phyloP scores from a whole-genome alignment of 2,329 filamentous ascomycete species.

The Fusarium tanahbumbuense region DNA sequence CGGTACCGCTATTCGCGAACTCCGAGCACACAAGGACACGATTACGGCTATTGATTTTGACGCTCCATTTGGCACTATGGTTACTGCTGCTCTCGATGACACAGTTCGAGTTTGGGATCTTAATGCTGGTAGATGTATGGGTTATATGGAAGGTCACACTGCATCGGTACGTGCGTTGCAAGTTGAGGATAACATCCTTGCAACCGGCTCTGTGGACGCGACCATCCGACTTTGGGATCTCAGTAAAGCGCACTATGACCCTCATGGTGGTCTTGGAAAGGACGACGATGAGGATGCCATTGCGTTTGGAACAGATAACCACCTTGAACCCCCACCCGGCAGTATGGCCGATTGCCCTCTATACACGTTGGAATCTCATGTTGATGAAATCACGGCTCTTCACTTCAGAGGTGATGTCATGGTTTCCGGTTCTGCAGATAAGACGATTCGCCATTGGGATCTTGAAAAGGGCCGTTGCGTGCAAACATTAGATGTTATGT shows the following conservation, averaged over 20 bases:
- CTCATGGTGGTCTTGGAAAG: constrained; percentile 71
- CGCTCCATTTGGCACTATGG: constrained; percentile 94
- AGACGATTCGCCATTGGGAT: constrained; percentile 98
- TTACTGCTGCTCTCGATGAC: constrained; percentile 92
- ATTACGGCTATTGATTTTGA: constrained; percentile 96
- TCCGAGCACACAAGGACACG: constrained; percentile 87
- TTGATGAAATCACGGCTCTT: constrained; percentile 93
- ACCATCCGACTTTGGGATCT: constrained; percentile 96
- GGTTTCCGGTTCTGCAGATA: constrained; percentile 95
- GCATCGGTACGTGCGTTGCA: constrained; percentile 93
- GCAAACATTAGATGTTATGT: constrained; percentile 96
- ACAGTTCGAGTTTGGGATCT: constrained; percentile 96
- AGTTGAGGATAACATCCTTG: constrained; percentile 94
- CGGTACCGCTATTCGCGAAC: constrained; percentile 86
- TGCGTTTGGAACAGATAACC: constrained; percentile 77
- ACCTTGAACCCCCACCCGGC: constrained; percentile 77
- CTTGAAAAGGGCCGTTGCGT: constrained; percentile 96
- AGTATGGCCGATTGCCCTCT: constrained; percentile 91
- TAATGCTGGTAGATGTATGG: constrained; percentile 91
- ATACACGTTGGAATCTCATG: constrained; percentile 89
- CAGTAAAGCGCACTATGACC: constrained; percentile 86
- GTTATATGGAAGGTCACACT: constrained; percentile 90
- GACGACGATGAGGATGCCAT: constrained; percentile 74
- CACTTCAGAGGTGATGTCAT: constrained; percentile 90
- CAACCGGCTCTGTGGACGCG: constrained; percentile 93